Conservation (phyloP, 2,329 filamentous ascomycete species). For the Colletotrichum paranaense region DNA sequence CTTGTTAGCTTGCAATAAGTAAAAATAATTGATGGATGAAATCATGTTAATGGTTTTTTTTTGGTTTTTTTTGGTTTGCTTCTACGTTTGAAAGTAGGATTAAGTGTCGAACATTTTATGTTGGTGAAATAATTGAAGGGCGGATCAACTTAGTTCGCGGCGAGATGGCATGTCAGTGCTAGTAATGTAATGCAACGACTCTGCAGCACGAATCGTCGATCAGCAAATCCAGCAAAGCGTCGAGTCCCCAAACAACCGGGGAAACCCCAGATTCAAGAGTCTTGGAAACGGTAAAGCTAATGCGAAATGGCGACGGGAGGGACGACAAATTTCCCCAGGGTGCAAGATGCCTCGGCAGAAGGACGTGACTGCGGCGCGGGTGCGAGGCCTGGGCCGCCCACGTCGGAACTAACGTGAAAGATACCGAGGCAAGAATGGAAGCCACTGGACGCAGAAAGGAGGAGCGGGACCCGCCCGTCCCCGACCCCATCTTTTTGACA, state of each 20-base stretch:
- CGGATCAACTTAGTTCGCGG: not conserved
- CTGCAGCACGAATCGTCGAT: not conserved
- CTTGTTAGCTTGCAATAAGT: not conserved
- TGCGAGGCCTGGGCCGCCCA: not conserved
- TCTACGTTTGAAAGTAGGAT: not conserved
- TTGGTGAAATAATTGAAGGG: not conserved
- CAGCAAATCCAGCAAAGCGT: not conserved
- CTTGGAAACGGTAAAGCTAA: not conserved
- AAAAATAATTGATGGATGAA: not conserved
- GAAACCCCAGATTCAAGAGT: not conserved
- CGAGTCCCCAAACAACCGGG: not conserved
- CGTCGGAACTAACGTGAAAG: not conserved
- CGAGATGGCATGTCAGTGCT: not conserved
- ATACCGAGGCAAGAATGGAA: slow-evolving; percentile 23
- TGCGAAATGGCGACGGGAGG: not conserved
- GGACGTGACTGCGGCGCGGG: not conserved
- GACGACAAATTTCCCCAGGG: not conserved
- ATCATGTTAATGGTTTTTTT: too few relatives aligned
- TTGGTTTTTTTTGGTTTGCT: not conserved
- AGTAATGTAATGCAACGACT: not conserved
- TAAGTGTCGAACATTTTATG: not conserved
- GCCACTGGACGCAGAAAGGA: not conserved
- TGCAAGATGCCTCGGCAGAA: slow-evolving; percentile 23
- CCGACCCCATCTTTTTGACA: slow-evolving; percentile 27
- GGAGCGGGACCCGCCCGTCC: not conserved